phyloP scores from a whole-genome alignment of 108 stramenopile genomes.

The Stephanodiscus minutulus region DNA sequence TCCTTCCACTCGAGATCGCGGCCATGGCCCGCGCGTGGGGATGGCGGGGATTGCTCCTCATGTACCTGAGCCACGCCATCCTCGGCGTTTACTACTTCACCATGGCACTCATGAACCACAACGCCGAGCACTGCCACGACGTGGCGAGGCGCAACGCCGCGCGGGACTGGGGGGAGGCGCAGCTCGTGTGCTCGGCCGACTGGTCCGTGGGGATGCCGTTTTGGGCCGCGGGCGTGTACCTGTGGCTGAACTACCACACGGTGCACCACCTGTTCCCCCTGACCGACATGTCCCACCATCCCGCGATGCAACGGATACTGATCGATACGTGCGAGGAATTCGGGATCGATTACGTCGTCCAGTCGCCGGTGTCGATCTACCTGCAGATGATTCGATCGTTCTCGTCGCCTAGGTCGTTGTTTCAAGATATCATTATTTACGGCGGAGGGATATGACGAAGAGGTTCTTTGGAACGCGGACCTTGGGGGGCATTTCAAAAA shows the following conservation, averaged over 20 bases:
- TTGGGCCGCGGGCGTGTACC: constrained; percentile 1
- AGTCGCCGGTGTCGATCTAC: constrained; percentile 10
- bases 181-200: constrained; percentile 16
- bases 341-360: constrained; percentile 16
- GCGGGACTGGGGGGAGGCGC: constrained; percentile 24
- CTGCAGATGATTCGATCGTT: constrained; percentile 18
- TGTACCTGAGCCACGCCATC: constrained; percentile 6
- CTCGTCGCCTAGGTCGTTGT: constrained; percentile 4
- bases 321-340: constrained; percentile 27
- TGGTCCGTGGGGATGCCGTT: constrained; percentile 17
- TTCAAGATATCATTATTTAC: constrained; percentile 10
- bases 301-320: constrained; percentile 16
- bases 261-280: constrained; percentile 31
- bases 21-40: constrained; percentile 6
- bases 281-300: constrained; percentile 27
- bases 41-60: constrained; percentile 15
- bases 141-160: constrained; percentile 10
- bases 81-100: constrained; percentile 28
- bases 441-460: constrained; percentile 6
- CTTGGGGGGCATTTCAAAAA: too few relatives aligned
- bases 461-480: neutral
- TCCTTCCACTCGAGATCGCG: constrained; percentile 14
- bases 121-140: constrained; percentile 19
- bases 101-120: constrained; percentile 31
- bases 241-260: constrained; percentile 27